A percentile compares a stretch with the other conserved stretches of the same genome.
Evolutionary conservation across 768 basidiomycete species (phyloP).

Genomic region (Suillus discolor): DNA sequence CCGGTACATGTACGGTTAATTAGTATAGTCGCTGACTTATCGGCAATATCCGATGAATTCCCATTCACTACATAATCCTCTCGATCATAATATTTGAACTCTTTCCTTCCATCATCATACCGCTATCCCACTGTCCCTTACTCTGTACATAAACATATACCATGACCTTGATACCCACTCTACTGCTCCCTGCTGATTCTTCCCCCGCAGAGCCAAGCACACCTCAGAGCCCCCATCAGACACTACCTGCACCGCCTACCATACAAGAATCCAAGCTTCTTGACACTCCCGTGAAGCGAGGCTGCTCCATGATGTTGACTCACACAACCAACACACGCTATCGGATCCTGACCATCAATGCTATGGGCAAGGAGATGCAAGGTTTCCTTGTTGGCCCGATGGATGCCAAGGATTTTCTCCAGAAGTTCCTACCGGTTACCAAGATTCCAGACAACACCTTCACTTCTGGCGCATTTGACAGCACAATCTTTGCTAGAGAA

Average conservation of each 20-base stretch:
- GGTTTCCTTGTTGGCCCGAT: constrained; percentile 11
- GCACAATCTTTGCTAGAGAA: not conserved
- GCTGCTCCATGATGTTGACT: not conserved
- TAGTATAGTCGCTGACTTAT: not conserved
- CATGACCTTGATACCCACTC: not conserved
- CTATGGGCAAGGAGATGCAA: constrained; percentile 10
- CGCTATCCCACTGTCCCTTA: no score
- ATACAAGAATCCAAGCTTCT: not conserved
- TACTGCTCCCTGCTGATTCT: not conserved
- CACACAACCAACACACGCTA: constrained; percentile 5
- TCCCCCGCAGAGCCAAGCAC: not conserved
- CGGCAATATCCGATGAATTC: not conserved
- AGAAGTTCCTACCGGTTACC: constrained; percentile 7
- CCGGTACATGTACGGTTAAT: no score
- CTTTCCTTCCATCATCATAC: not conserved
- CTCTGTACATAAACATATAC: not conserved
- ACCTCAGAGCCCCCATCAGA: not conserved
- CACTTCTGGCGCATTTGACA: not conserved
- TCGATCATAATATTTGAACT: not conserved
- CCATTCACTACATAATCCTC: not conserved
- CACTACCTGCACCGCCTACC: not conserved
- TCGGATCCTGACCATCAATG: constrained; percentile 1
- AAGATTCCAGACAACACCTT: not conserved
- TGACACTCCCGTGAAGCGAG: not conserved
- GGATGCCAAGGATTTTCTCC: constrained; percentile 8